A percentile compares a stretch with the other conserved stretches of the same genome.
Evolutionary conservation across 176 grass and related monocot genomes (phyloP).

Genomic region (Musa beccarii): DNA sequence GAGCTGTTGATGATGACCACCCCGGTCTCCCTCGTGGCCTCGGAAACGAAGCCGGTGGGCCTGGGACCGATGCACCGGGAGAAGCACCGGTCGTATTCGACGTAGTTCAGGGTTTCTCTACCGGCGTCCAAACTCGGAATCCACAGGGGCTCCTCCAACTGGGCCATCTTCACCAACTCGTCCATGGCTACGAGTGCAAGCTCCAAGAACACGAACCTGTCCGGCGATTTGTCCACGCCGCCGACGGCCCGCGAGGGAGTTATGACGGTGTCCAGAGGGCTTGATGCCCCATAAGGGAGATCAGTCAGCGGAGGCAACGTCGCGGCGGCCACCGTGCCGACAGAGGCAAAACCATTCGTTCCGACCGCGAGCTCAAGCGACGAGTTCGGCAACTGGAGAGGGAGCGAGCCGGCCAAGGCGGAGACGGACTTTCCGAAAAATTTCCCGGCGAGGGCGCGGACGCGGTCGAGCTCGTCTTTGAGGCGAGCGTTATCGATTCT

Average conservation of each 20-base stretch:
- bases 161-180: conserved; percentile 86
- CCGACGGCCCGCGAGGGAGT: conserved; percentile 27
- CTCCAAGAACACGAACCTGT: conserved; percentile 53
- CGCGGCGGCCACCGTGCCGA: conserved; percentile 31
- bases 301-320: conserved; percentile 29
- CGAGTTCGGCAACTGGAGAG: conserved; percentile 23
- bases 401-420: conserved; percentile 6
- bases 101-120: conserved; percentile 32
- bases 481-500: conserved; percentile 70
- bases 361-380: conserved; percentile 51
- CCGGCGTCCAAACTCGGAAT: conserved; percentile 28
- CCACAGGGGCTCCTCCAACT: conserved; percentile 72
- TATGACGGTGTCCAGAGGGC: conserved; percentile 39
- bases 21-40: conserved; percentile 64
- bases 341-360: conserved; percentile 6
- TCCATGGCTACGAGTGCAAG: conserved; percentile 57
- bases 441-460: conserved; percentile 52
- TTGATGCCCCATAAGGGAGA: conserved; percentile 27
- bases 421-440: conserved; percentile 50
- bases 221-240: conserved; percentile 30
- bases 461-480: conserved; percentile 59
- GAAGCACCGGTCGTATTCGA: conserved; percentile 52
- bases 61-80: conserved; percentile 33
- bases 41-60: conserved; percentile 53
- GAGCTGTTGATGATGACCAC: conserved; percentile 43